Conservation (phyloP, 2,329 filamentous ascomycete species). For the Cladosporium sp. region DNA sequence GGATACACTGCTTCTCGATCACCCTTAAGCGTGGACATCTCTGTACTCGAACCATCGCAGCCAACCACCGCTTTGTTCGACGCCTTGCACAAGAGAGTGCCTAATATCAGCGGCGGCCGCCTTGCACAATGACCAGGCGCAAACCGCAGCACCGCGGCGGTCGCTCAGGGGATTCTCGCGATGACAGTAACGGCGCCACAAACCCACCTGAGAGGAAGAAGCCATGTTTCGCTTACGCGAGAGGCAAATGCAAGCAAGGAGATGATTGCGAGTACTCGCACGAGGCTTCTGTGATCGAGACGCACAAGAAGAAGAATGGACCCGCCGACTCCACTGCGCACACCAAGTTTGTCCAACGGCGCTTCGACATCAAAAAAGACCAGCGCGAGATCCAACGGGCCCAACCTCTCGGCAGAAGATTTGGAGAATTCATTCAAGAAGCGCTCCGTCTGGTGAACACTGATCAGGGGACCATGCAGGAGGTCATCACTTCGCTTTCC, state of each 20-base stretch:
- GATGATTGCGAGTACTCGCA: conserved; percentile 15
- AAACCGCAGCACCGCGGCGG: background rate
- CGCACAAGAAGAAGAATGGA: background rate
- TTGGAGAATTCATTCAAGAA: conserved; percentile 17
- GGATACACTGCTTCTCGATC: too few relatives aligned
- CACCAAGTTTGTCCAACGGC: conserved; percentile 10
- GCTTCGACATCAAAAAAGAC: conserved; percentile 14
- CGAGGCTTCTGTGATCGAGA: background rate
- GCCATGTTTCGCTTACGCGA: conserved; percentile 13
- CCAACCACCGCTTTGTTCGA: too few relatives aligned
- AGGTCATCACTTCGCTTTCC: conserved; percentile 19
- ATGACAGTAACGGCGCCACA: background rate
- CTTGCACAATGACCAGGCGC: too few relatives aligned
- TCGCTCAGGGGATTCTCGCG: background rate
- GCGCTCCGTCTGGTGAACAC: conserved; percentile 16
- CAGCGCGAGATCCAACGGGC: background rate
- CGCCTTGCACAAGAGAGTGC: too few relatives aligned
- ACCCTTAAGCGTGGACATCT: too few relatives aligned
- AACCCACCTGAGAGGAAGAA: background rate
- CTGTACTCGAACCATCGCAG: too few relatives aligned
- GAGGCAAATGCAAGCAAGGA: conserved; percentile 13
- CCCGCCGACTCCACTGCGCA: background rate
- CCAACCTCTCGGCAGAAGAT: conserved; percentile 9
- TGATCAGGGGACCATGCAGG: conserved; percentile 16
- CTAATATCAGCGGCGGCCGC: too few relatives aligned